Evolutionary conservation across 2,329 filamentous ascomycete species (phyloP), one percentile per base, ranked within the genome.

Genomic region (Periconia macrospinosa): DNA sequence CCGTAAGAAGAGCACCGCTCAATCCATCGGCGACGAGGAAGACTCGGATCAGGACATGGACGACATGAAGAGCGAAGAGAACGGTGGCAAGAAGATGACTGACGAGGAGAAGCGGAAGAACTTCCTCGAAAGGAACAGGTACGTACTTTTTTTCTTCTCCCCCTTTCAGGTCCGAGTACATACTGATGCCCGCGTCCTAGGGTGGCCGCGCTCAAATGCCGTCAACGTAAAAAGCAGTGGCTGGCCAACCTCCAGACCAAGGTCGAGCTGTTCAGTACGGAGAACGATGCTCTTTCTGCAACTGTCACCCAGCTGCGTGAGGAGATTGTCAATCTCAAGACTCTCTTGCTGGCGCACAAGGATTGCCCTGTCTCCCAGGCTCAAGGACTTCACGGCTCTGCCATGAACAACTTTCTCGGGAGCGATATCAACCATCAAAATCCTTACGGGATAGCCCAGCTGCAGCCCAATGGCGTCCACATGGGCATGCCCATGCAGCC

Each of bases 221-320:
- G 94, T 56, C 94, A 99, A 75, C 86, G 94, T 18, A 99, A 99
- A 82, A 99, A 99, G 82, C 94, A 97, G 72, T 99, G 94, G 94
- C 84, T 97, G 53, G 90, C 90, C 30, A 97, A 96, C 63, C 82
- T 99, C 1, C 94, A 99, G 74, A 85, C 86, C 52, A 97, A 97
- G 75, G 93, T 97, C 15, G 94, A 99, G 73, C 82, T 96, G 61
- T 97, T 92, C 69, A 92, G 89, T 58, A 88, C 83, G 1, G 94
- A 99, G 75, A 97, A 97, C 59, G 94, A 99, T 68, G 86, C 86
- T 1, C 81, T 99, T 33, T 90, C 88, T 17, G 82, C 87, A 2
- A 93, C 94, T 58, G 92, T 97, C 54, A 88, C 88, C 1, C 86
- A 90, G 62, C 79, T 97, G 6, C 84, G 92, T 27, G 93, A 97